Conservation (phyloP, 2,329 filamentous ascomycete species). For the Pyricularia pennisetigena region DNA sequence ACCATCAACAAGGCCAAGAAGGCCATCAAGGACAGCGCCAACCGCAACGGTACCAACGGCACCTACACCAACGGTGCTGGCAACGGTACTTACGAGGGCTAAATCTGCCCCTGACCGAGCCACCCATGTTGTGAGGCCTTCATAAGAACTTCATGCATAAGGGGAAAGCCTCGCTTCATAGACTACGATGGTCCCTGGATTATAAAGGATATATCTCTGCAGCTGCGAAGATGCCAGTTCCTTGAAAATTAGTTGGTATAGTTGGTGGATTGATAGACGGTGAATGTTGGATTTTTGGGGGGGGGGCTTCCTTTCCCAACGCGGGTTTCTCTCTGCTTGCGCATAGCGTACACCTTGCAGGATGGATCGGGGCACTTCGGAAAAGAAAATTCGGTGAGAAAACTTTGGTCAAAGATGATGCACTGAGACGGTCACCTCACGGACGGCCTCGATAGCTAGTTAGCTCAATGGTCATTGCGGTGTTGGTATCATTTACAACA, state of each 20-base stretch:
- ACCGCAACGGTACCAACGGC: background rate
- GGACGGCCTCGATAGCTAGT: background rate
- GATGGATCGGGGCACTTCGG: background rate
- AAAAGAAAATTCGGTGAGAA: background rate
- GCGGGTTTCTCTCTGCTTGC: background rate
- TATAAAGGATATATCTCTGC: background rate
- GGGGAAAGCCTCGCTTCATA: background rate
- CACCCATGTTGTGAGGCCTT: background rate
- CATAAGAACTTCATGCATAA: background rate
- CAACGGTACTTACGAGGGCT: too few species aligned
- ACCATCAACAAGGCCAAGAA: background rate
- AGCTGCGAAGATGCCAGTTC: background rate
- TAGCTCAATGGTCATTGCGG: background rate
- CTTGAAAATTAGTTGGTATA: background rate
- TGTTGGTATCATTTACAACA: background rate
- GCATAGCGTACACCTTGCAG: background rate
- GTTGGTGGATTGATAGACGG: background rate
- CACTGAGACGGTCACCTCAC: background rate
- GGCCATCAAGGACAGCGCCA: constrained; percentile 1
- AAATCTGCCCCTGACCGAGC: background rate
- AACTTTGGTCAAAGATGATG: background rate
- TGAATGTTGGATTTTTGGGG: background rate
- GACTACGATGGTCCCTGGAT: background rate
- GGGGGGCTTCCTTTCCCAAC: background rate
- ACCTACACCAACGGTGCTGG: background rate